Conservation (phyloP, 345 rosid genomes). For the Fremontodendron californicum region DNA sequence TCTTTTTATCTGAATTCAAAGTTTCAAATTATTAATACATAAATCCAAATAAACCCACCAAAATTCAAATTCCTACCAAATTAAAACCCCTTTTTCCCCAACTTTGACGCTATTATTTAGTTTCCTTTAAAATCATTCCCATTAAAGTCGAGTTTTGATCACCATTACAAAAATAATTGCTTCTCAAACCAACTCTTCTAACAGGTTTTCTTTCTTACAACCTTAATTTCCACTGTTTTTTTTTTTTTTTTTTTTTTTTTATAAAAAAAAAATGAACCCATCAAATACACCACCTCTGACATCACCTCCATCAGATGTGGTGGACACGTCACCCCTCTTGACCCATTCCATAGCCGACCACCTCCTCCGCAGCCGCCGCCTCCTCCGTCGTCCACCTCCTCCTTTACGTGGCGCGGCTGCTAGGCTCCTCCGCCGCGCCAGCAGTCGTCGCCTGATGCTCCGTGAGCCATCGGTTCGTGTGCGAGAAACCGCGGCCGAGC, state of each 20-base stretch:
- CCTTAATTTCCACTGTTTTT: neutral
- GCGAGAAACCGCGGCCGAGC: constrained; percentile 86
- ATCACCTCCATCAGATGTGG: constrained; percentile 25
- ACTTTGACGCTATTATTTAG: neutral
- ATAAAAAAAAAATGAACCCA: constrained; percentile 30
- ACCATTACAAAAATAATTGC: constrained; percentile 6
- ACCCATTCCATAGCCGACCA: constrained; percentile 36
- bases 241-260: neutral
- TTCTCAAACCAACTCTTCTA: constrained; percentile 9
- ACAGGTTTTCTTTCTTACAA: neutral
- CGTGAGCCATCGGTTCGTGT: constrained; percentile 75
- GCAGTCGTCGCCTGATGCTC: constrained; percentile 77
- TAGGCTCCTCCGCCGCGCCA: constrained; percentile 69
- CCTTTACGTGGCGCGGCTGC: constrained; percentile 59
- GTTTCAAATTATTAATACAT: neutral
- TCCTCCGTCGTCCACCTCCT: constrained; percentile 49
- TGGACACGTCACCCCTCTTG: constrained; percentile 54
- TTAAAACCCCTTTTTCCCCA: neutral
- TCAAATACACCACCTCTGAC: constrained; percentile 30
- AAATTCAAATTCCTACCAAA: constrained; percentile 4
- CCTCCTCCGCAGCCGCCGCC: constrained; percentile 55
- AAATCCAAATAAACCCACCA: constrained; percentile 12
- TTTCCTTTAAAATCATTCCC: neutral
- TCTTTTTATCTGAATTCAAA: neutral
- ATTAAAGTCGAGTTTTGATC: neutral